Conservation (phyloP, 2,329 filamentous ascomycete genomes). For the Incumbomyces delicatus region DNA sequence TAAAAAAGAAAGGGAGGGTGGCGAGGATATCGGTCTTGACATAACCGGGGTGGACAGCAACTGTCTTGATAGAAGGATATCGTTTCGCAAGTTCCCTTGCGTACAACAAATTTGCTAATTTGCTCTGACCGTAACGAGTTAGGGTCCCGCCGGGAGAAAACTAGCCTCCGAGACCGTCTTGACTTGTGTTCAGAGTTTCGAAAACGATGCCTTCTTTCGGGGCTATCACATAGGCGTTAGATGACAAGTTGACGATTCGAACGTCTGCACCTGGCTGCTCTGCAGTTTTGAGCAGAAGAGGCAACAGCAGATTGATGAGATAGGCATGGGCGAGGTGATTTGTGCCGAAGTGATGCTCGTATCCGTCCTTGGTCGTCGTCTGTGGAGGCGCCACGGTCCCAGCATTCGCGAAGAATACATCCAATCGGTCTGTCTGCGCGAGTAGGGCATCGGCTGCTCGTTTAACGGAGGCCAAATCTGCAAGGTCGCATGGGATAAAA, state of each 20-base stretch:
- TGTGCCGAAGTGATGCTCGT: constrained; percentile 26
- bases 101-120: constrained; percentile 43
- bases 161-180: constrained; percentile 10
- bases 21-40: constrained; percentile 35
- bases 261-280: constrained; percentile 33
- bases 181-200: constrained; percentile 26
- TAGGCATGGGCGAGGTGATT: constrained; percentile 24
- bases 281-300: constrained; percentile 21
- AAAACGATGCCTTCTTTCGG: constrained; percentile 27
- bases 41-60: constrained; percentile 41
- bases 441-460: constrained; percentile 27
- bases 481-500: constrained; percentile 37
- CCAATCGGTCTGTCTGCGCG: constrained; percentile 15
- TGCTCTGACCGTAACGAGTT: constrained; percentile 39
- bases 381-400: constrained; percentile 23
- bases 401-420: constrained; percentile 25
- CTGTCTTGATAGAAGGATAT: constrained; percentile 37
- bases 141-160: constrained; percentile 16
- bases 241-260: constrained; percentile 35
- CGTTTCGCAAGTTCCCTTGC: constrained; percentile 32
- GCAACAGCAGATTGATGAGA: constrained; percentile 22
- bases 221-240: constrained; percentile 19
- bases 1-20: not conserved
- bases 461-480: constrained; percentile 35
- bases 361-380: constrained; percentile 22